Base-by-base conservation (phyloP, 176 grass and related monocot genomes). In the Oryza meridionalis region DNA sequence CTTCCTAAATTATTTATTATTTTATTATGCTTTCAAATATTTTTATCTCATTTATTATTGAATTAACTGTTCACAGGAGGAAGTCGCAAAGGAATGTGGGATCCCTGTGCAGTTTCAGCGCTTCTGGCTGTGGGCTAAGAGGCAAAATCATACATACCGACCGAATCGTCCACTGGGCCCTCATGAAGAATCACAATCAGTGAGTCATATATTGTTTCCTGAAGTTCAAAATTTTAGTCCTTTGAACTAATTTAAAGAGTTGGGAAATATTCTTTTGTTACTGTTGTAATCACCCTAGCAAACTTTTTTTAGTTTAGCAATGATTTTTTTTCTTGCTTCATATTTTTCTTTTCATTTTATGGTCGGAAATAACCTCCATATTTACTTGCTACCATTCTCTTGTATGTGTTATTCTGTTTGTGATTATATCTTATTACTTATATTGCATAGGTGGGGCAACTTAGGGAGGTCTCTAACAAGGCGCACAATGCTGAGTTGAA, bases 381-480 rank as follows among this genome's bases (percentile, higher is more conserved):
- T 78, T 50, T 53, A 78, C 7, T 74, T 74, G 47, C 17, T 29
- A 4, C 9, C 2, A 16, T 76, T 83, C 40, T 12, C 11, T 64
- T 66, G 11, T 44, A 45, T 82, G 19, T 77, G 24, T 77, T 13
- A 26, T 66, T 79, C 46, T 11, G 29, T 64, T 85, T 86, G 7
- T 46, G 11, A 69, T 78, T 50, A 50, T 37, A 47, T 69, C 65
- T 78, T 82, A 29, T 63, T 69, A 31, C 59, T 69, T 75, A 9
- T 78, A 19, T 26, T 90, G 69, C 63, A 75, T 68, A 99, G 96
- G 96, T 99, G 80, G 96, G 96, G 71, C 87, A 93, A 51, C 90
- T 99, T 75, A 94, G 93, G 80, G 96, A 99, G 86, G 93, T 99
- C 27, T 96, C 96, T 67, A 99, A 99, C 70, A 99, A 99, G 88